Evolutionary conservation across 495 filamentous ascomycete genomes (phyloP).

Genomic region (Podospora bellae-mahoneyi): DNA sequence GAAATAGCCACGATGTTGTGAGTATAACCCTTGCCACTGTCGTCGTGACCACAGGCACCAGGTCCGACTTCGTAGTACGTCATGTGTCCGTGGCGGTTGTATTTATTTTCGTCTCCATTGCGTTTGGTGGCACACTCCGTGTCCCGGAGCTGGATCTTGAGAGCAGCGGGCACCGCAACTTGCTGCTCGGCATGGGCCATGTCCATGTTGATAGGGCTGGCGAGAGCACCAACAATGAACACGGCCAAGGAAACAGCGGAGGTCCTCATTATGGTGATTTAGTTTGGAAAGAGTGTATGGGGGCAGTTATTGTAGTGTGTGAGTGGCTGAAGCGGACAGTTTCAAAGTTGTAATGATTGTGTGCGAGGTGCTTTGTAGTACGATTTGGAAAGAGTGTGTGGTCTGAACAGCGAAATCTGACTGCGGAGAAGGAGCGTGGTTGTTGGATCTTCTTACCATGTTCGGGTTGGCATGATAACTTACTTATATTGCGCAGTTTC

Average conservation of each 20-base stretch:
- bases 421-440: background rate
- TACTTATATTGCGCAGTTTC: background rate
- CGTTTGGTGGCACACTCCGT: background rate
- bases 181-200: background rate
- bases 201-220: conserved; percentile 7
- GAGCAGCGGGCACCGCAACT: background rate
- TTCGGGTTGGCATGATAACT: background rate
- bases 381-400: background rate
- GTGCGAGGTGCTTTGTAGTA: background rate
- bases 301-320: background rate
- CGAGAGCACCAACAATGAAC: conserved; percentile 11
- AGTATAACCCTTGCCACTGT: conserved; percentile 33
- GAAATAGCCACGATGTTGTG: conserved; percentile 42
- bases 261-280: conserved; percentile 16
- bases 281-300: conserved; percentile 12
- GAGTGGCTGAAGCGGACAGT: conserved; percentile 2
- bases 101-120: background rate
- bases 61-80: conserved; percentile 44
- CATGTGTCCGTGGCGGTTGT: conserved; percentile 33
- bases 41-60: conserved; percentile 41
- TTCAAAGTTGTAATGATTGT: conserved; percentile 1
- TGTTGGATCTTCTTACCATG: background rate
- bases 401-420: background rate
- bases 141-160: background rate
- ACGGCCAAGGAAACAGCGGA: conserved; percentile 3